A percentile compares a stretch with the other conserved stretches of the same genome.
Conservation (phyloP, 306 rosid genomes). For the Styphnolobium japonicum region DNA sequence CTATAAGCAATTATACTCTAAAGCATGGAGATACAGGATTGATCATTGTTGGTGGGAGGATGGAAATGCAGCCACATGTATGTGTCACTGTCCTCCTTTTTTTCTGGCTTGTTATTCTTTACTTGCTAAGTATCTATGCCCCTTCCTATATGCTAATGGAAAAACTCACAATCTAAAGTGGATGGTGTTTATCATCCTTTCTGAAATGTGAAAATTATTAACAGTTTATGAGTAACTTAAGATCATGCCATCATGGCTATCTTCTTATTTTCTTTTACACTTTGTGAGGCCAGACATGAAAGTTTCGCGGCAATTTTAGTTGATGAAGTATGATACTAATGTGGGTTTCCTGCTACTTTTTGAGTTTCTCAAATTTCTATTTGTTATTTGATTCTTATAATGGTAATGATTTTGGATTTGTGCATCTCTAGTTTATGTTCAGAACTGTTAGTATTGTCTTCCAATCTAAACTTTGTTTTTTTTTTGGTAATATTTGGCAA, state of each 20-base stretch:
- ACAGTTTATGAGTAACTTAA: not conserved
- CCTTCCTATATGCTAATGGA: conserved; percentile 3
- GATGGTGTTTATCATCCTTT: conserved; percentile 4
- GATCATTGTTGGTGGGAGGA: conserved; percentile 93
- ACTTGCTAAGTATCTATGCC: not conserved
- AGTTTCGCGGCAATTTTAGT: conserved; percentile 9
- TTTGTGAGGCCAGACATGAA: conserved; percentile 13
- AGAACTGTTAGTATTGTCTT: not conserved
- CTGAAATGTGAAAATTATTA: not conserved
- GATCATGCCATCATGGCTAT: not conserved
- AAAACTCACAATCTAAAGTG: not conserved
- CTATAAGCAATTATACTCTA: conserved; percentile 80
- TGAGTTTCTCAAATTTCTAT: conserved; percentile 15
- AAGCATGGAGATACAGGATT: conserved; percentile 95
- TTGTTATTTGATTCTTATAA: conserved; percentile 2
- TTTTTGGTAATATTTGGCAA: not conserved
- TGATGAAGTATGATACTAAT: conserved; percentile 2
- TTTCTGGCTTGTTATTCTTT: conserved; percentile 1
- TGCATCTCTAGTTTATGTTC: not conserved
- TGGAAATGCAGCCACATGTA: conserved; percentile 98
- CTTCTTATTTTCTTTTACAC: not conserved
- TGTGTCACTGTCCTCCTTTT: conserved; percentile 22
- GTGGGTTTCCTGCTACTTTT: not conserved
- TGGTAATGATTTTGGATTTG: conserved; percentile 15
- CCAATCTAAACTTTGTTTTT: not conserved